Conservation (phyloP, 176 grass and related monocot species). For the Carex kokanica region DNA sequence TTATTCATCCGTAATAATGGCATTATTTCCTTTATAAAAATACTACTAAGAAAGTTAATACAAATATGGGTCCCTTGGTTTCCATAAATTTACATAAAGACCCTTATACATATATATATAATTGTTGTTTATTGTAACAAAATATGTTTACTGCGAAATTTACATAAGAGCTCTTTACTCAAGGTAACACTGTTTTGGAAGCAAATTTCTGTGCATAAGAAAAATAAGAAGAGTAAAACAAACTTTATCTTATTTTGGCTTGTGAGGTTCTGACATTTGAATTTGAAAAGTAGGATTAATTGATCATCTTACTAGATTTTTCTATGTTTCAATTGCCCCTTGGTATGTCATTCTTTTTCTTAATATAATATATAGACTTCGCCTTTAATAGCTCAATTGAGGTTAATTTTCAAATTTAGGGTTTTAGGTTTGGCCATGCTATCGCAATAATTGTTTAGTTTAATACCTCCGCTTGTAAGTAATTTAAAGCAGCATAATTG, state of each 20-base stretch:
- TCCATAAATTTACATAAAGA: too few species aligned
- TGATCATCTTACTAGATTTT: neutral
- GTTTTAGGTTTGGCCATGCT: neutral
- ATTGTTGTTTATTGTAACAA: too few species aligned
- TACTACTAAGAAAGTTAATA: too few species aligned
- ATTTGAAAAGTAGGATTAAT: neutral
- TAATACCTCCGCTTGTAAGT: neutral
- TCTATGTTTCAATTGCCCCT: neutral
- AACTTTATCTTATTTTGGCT: neutral
- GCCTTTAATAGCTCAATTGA: neutral
- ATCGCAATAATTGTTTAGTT: neutral
- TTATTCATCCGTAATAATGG: neutral
- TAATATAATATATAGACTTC: neutral
- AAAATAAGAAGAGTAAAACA: neutral
- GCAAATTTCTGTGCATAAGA: neutral
- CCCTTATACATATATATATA: too few species aligned
- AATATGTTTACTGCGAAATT: too few species aligned
- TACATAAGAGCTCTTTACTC: neutral
- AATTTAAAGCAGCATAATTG: neutral
- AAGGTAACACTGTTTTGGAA: neutral
- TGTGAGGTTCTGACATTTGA: neutral
- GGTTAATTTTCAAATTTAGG: conserved; percentile 3
- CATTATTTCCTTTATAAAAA: too few species aligned
- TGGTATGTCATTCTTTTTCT: neutral
- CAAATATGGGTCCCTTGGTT: too few species aligned